Base-by-base conservation (phyloP, 176 grass and related monocot genomes). In the Dactylis glomerata region DNA sequence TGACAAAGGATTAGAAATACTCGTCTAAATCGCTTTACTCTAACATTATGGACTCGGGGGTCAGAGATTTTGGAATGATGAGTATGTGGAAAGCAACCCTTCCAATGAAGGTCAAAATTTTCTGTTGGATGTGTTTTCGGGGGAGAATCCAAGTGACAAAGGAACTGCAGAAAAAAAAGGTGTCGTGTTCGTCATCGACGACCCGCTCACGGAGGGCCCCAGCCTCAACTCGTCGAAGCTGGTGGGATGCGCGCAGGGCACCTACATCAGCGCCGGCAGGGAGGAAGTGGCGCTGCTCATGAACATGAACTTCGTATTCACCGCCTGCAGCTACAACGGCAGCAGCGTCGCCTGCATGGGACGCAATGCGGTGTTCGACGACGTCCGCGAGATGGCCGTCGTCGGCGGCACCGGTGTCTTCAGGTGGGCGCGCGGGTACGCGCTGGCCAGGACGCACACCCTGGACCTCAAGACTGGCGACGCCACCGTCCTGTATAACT, bases 261-360 rank as follows among this genome's bases (percentile, higher is more conserved):
- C n/a, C n/a, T n/a, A n/a, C n/a, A n/a, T n/a, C n/a, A n/a, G n/a
- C n/a, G n/a, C n/a, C 4, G 85, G 83, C 58, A 86, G 89, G 69
- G 12, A 55, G 5, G 79, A 50, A 58, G 0, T 90, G 12, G 89
- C 86, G 3, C 91, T 96, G 66, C 47, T 96, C 8, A 84, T 91
- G 84, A 84, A 81, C 44, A 96, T 96, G 91, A 93, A 83, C 86
- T 83, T 91, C 30, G n/a, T 93, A 32, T 73, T 91, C 86, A 91
- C 86, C 0, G 79, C 64, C 2, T 89, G 86, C 8, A 11, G 30
- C 10, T 85, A 84, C 86, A 91, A 93, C 62, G 91, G 94, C 83
- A 93, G 94, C 85, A 76, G 77, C 6, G 57, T 93, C 32, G 73
- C 91, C 26, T 68, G 93, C 56, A 54, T 93, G n/a, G 94, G 94